Conservation (phyloP, 441 rosid genomes). For the Manihot esculenta region DNA sequence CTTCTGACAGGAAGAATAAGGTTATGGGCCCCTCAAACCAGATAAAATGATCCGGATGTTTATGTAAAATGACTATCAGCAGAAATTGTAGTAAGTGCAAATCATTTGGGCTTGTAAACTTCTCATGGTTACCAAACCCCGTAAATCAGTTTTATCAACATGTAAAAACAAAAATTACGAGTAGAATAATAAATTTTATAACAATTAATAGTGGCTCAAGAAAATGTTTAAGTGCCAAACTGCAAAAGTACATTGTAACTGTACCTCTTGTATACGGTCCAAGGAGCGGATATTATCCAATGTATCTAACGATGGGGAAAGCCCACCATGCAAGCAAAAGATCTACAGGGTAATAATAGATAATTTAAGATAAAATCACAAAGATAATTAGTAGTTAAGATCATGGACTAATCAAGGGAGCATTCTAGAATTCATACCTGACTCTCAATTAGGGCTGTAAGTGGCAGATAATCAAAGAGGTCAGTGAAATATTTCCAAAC, state of each 20-base stretch:
- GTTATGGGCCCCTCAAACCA: neutral
- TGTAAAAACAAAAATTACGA: neutral
- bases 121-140: neutral
- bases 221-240: neutral
- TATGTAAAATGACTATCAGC: neutral
- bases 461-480: slow-evolving; percentile 72
- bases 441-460: slow-evolving; percentile 39
- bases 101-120: neutral
- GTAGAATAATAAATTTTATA: neutral
- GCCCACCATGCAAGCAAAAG: slow-evolving; percentile 83
- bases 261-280: slow-evolving; percentile 80
- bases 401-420: neutral
- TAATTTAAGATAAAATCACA: slow-evolving; percentile 18
- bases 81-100: slow-evolving; percentile 8
- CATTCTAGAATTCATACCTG: slow-evolving; percentile 46
- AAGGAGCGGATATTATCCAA: slow-evolving; percentile 70
- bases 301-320: slow-evolving; percentile 74
- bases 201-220: neutral
- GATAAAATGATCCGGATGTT: neutral
- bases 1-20: neutral
- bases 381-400: neutral
- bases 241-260: neutral
- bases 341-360: slow-evolving; percentile 35
- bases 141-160: neutral
- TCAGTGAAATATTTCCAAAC: slow-evolving; percentile 80